Percentiles rank a stretch among this genome's conserved stretches.
phyloP scores from a whole-genome alignment of 2,329 filamentous ascomycete species.

The Neonectria magnoliae region DNA sequence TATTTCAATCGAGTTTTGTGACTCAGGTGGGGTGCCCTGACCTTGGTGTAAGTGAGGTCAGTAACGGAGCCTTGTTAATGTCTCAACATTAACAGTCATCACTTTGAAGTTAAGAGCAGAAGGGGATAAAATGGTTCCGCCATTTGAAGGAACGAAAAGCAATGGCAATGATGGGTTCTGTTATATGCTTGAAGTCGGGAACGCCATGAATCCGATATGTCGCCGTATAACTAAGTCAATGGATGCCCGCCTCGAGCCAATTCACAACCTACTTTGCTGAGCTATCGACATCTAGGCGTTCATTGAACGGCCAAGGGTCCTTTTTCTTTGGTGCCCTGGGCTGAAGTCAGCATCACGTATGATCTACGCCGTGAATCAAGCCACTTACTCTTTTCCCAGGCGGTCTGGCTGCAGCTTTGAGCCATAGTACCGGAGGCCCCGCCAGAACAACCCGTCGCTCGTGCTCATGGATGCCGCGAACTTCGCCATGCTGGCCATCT shows the following conservation, averaged over 20 bases:
- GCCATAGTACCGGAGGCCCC: conserved; percentile 29
- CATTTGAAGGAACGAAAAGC: not conserved
- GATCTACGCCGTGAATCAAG: not conserved
- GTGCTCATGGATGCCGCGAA: conserved; percentile 26
- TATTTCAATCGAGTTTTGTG: not conserved
- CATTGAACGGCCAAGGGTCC: conserved; percentile 36
- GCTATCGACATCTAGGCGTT: conserved; percentile 26
- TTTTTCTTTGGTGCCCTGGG: conserved; percentile 21
- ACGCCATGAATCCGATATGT: not conserved
- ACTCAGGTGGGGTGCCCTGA: not conserved
- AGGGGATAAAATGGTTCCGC: not conserved
- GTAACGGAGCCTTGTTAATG: not conserved
- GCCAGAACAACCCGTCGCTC: conserved; percentile 32
- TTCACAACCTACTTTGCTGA: not conserved
- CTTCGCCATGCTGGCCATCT: conserved; percentile 34
- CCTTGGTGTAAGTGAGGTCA: not conserved
- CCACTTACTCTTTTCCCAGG: conserved; percentile 15
- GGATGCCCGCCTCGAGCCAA: not conserved
- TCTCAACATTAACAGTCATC: not conserved
- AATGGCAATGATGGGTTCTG: not conserved
- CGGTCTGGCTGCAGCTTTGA: conserved; percentile 29
- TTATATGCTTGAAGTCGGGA: no score
- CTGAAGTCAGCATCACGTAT: not conserved
- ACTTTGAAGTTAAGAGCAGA: no score
- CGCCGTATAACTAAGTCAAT: not conserved